These are phyloP conservation scores for Ustilago curta DNA, from an alignment of 1,284 basidiomycete species.

Conservation along the genomic window DNA sequence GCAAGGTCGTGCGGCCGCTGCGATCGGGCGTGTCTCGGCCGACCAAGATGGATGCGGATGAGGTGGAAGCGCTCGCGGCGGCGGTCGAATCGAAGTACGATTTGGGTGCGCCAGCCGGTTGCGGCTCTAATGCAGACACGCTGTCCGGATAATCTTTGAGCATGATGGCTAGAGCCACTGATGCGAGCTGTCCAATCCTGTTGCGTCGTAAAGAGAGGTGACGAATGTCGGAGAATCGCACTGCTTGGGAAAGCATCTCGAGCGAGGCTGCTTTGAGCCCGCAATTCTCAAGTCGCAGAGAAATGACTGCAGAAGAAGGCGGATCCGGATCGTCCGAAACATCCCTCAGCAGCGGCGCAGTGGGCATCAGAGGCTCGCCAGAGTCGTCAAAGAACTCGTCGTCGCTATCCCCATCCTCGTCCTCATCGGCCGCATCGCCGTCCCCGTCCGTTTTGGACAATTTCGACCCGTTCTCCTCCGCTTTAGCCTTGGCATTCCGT, in stretches of 20 bases:
- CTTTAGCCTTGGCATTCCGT: slow-evolving; percentile 6
- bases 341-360: slow-evolving; percentile 54
- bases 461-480: background rate
- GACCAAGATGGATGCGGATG: background rate
- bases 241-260: slow-evolving; percentile 58
- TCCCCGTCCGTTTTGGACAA: slow-evolving; percentile 4
- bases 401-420: slow-evolving; percentile 40
- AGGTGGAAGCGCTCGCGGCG: background rate
- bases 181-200: slow-evolving; percentile 49
- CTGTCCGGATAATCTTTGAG: slow-evolving; percentile 61
- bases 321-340: slow-evolving; percentile 44
- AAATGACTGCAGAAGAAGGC: slow-evolving; percentile 51
- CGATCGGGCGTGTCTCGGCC: slow-evolving; percentile 8
- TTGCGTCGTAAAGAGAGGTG: slow-evolving; percentile 66
- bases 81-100: slow-evolving; percentile 35
- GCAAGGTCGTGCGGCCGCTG: slow-evolving; percentile 14
- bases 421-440: slow-evolving; percentile 3
- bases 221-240: slow-evolving; percentile 62
- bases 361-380: slow-evolving; percentile 61
- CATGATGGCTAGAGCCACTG: slow-evolving; percentile 53
- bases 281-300: slow-evolving; percentile 65
- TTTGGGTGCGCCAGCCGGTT: background rate
- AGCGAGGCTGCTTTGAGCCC: slow-evolving; percentile 55
- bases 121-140: slow-evolving; percentile 11
- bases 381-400: slow-evolving; percentile 61